Evolutionary conservation across 768 basidiomycete species (phyloP).

Genomic region (Rhodotorula babjevae): DNA sequence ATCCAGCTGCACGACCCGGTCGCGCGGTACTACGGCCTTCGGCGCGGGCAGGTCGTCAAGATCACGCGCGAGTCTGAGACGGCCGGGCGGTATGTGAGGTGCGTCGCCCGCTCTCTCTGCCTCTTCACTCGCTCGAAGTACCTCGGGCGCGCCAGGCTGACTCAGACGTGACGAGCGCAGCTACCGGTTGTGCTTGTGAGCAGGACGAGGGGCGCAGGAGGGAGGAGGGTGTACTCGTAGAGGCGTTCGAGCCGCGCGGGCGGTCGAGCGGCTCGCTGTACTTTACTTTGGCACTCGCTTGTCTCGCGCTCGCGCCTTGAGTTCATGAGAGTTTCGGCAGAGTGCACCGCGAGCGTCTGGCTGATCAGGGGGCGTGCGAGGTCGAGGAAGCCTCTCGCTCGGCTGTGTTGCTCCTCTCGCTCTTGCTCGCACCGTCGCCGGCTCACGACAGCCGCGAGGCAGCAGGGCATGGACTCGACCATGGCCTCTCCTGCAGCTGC

Average conservation of each 20-base stretch:
- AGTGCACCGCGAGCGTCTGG: too few relatives aligned
- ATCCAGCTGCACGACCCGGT: constrained; percentile 96
- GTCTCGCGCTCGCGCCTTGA: too few relatives aligned
- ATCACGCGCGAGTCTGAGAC: constrained; percentile 97
- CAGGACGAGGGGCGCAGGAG: too few relatives aligned
- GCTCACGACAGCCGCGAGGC: too few relatives aligned
- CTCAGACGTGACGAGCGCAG: background rate
- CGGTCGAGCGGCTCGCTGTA: background rate
- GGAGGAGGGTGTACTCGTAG: too few relatives aligned
- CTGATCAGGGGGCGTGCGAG: too few relatives aligned
- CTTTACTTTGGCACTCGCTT: background rate
- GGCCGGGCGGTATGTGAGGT: constrained; percentile 65
- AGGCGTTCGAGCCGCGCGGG: background rate
- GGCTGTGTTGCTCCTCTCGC: too few relatives aligned
- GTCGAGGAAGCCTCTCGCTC: too few relatives aligned
- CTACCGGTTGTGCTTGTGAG: constrained; percentile 21
- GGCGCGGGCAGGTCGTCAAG: constrained; percentile 94
- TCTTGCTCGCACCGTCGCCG: too few relatives aligned
- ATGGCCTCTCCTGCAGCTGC: background rate
- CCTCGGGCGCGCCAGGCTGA: too few relatives aligned
- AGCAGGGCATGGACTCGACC: background rate
- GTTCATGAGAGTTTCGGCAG: too few relatives aligned
- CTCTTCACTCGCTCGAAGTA: background rate
- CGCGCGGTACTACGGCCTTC: constrained; percentile 94
- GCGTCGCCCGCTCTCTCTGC: background rate